A percentile compares a stretch with the other conserved stretches of the same genome.
Conservation (phyloP, 352 stramenopile species). For the Poterioochromonas sp. region DNA sequence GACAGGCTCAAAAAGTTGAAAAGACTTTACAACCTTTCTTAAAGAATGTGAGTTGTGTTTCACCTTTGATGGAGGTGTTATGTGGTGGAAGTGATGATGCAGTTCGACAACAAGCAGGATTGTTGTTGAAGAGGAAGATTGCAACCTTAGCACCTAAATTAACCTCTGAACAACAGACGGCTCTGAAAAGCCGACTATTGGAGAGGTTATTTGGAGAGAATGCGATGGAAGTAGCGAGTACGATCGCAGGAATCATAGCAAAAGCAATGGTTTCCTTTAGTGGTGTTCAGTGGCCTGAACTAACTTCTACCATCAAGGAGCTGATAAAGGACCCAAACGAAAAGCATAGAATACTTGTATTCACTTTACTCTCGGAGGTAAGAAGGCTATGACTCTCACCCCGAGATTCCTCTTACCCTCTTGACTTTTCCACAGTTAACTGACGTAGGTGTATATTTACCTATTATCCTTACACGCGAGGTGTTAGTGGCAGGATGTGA, state of each 20-base stretch:
- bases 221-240: neutral
- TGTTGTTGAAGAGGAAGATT: slow-evolving; percentile 18
- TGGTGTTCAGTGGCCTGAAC: neutral
- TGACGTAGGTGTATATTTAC: slow-evolving; percentile 27
- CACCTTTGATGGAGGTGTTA: slow-evolving; percentile 34
- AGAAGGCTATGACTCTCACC: neutral
- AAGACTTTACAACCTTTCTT: slow-evolving; percentile 77
- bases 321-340: neutral
- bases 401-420: neutral
- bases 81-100: slow-evolving; percentile 71
- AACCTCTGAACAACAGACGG: neutral
- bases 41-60: slow-evolving; percentile 62
- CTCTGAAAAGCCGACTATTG: neutral
- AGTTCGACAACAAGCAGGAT: slow-evolving; percentile 35
- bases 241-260: neutral
- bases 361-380: neutral
- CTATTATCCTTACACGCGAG: slow-evolving; percentile 48
- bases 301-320: neutral
- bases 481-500: slow-evolving; percentile 51
- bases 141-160: neutral
- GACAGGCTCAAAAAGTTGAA: slow-evolving; percentile 87
- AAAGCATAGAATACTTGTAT: neutral
- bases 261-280: neutral
- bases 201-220: neutral
- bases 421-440: neutral